phyloP scores from a whole-genome alignment of 768 basidiomycete species.

The Trametes villosa region DNA sequence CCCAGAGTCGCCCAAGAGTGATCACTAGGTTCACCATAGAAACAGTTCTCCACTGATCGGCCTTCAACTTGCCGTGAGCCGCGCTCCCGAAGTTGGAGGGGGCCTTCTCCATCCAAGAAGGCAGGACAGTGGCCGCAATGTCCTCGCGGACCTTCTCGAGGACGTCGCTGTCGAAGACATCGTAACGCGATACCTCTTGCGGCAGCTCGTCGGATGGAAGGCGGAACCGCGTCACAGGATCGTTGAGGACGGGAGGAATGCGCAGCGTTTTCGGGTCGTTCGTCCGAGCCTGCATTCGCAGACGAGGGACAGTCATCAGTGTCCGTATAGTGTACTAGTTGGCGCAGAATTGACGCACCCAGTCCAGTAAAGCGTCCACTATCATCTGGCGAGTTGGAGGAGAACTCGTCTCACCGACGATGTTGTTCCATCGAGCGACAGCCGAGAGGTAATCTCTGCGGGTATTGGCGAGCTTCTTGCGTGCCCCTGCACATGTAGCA shows the following conservation, averaged over 20 bases:
- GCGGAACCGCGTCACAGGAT: background rate
- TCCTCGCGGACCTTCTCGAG: background rate
- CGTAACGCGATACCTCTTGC: too few species aligned
- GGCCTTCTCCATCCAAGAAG: conserved; percentile 36
- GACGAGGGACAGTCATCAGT: background rate
- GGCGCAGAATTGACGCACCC: too few species aligned
- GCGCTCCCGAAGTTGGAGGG: conserved; percentile 39
- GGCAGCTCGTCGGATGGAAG: background rate
- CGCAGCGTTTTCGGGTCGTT: background rate
- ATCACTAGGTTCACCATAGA: conserved; percentile 39
- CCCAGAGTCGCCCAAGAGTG: conserved; percentile 43
- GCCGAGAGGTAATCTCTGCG: too few species aligned
- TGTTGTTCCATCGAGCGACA: too few species aligned
- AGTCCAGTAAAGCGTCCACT: too few species aligned
- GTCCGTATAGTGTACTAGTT: background rate
- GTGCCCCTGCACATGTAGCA: too few species aligned
- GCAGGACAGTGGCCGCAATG: conserved; percentile 20
- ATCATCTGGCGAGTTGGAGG: too few species aligned
- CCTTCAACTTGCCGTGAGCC: conserved; percentile 38
- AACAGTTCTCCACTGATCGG: conserved; percentile 41
- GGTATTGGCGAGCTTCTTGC: too few species aligned
- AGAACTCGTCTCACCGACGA: too few species aligned
- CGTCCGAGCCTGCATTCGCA: background rate
- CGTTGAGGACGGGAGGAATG: background rate
- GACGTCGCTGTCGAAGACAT: background rate